Evolutionary conservation across 2,329 filamentous ascomycete genomes (phyloP), one percentile per base, ranked within the genome.

Genomic region (Aphanocladium album): DNA sequence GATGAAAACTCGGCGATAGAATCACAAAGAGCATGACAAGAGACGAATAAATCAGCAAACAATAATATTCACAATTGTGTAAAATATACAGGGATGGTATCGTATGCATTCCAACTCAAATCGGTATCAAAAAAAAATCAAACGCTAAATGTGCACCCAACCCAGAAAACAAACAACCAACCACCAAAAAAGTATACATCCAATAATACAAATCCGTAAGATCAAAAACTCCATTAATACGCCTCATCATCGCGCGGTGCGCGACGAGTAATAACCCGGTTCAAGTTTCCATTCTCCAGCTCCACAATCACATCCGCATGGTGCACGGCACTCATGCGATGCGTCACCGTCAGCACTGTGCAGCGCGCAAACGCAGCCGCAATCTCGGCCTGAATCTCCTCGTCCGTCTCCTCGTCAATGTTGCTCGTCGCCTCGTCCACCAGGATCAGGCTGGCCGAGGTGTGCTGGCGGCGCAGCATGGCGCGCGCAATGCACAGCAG

Each of bases 371-470:
- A 66, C 17, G 60, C 64, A 6, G 30, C 35, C 47, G 60, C 62
- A 12, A 66, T 61, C 14, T 62, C 56, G 8, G 21, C 30, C 19
- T 52, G 33, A 43, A 66, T 63, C 41, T 56, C 51, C 12, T 57
- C 57, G 17, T 66, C 64, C 9, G 64, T 66, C 58, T 75, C 73
- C 73, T 79, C 79, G 62, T 82, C 80, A 11, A 64, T 56, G 5
- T 50, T 57, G 55, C 60, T 62, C 30, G 60, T 59, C 30, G 55
- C 55, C 49, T 62, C 60, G 41, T 62, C 60, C 8, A 62, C 25
- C 7, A 62, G 41, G 3, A 59, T 41, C 19, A 62, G 30, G 6
- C 27, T 43, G 11, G 55, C 54, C n/a, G 39, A 46, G 45, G 60
- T 53, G 30, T 17, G 58, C 63, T 56, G 30, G 12, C 58, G 56